Conservation (phyloP, 768 basidiomycete genomes). For the Fistulinella prunicolor region DNA sequence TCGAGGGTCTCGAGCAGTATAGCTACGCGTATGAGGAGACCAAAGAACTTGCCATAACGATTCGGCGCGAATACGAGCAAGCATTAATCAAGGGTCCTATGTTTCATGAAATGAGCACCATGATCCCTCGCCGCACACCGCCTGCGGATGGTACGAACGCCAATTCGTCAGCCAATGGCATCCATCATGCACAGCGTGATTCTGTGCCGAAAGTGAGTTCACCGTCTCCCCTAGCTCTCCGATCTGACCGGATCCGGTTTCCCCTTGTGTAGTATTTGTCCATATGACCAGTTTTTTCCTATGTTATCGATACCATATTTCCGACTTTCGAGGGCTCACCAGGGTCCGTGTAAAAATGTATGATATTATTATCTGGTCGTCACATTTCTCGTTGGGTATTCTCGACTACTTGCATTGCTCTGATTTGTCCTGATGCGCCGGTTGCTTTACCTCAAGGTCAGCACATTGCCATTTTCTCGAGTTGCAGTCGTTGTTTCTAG, state of each 20-base stretch:
- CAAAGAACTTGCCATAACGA: conserved; percentile 70
- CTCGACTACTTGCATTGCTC: conserved; percentile 5
- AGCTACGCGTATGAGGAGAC: conserved; percentile 86
- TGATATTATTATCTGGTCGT: conserved; percentile 23
- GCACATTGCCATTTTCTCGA: conserved; percentile 22
- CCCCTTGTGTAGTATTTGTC: conserved; percentile 23
- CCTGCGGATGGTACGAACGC: conserved; percentile 13
- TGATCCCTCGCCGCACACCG: conserved; percentile 26
- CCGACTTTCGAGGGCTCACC: conserved; percentile 7
- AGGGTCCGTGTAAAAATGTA: conserved; percentile 22
- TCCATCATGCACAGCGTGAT: conserved; percentile 17
- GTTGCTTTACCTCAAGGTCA: conserved; percentile 2
- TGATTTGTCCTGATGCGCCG: conserved; percentile 2
- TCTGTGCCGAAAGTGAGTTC: conserved; percentile 14
- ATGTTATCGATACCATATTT: conserved; percentile 30
- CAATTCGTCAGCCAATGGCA: conserved; percentile 14
- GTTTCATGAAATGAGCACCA: conserved; percentile 41
- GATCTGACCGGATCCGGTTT: conserved; percentile 9
- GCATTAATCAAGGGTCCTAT: conserved; percentile 36
- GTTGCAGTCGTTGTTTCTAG: neutral
- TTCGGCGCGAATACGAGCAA: conserved; percentile 49
- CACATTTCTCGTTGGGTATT: conserved; percentile 11
- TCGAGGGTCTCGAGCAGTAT: conserved; percentile 85
- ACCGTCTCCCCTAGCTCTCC: neutral
- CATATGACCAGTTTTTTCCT: conserved; percentile 11